Conservation (phyloP, 495 filamentous ascomycete genomes). For the Xylaria longipes region DNA sequence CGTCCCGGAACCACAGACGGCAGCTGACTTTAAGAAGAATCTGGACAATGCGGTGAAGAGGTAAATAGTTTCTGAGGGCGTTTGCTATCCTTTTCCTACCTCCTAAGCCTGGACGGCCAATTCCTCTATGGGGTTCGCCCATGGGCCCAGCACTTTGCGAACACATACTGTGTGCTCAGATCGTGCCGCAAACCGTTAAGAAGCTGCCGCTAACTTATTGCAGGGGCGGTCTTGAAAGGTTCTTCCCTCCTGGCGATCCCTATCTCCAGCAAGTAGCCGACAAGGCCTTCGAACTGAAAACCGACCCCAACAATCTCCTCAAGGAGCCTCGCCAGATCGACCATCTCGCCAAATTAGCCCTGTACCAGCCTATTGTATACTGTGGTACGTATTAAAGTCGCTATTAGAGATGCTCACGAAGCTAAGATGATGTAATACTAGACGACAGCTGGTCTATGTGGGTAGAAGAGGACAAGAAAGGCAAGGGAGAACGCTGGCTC, state of each 20-base stretch:
- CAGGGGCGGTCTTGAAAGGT: conserved; percentile 12
- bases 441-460: conserved; percentile 22
- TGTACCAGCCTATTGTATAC: conserved; percentile 17
- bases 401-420: background rate
- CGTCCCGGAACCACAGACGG: conserved; percentile 11
- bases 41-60: conserved; percentile 14
- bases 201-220: background rate
- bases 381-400: background rate
- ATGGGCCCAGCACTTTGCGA: background rate
- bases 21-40: conserved; percentile 15
- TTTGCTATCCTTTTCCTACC: background rate
- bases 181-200: background rate
- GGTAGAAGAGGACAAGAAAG: conserved; percentile 14
- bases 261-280: conserved; percentile 19
- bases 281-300: conserved; percentile 14
- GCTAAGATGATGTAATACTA: background rate
- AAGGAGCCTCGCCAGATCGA: conserved; percentile 1
- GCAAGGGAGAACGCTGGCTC: conserved; percentile 3
- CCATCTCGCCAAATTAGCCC: conserved; percentile 6
- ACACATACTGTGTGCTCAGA: background rate
- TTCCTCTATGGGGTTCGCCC: background rate
- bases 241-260: conserved; percentile 16
- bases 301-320: conserved; percentile 8
- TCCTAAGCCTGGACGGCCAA: no score
- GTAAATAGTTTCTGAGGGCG: background rate